Evolutionary conservation across 2,329 filamentous ascomycete genomes (phyloP).

Genomic region (Aspergillus ruber): DNA sequence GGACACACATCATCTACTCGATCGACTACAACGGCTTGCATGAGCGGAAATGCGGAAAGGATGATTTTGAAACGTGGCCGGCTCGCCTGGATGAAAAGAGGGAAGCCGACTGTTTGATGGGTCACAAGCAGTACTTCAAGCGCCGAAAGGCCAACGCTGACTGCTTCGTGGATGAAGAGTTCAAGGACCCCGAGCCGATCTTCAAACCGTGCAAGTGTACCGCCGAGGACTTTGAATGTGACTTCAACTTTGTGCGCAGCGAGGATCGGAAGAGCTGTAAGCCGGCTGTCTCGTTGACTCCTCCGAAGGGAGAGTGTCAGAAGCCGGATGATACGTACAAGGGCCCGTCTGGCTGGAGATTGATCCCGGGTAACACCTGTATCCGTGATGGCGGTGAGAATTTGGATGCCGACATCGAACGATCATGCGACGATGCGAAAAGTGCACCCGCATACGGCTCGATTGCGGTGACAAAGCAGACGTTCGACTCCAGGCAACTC

Average conservation of each 20-base stretch:
- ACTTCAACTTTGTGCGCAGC: conserved; percentile 76
- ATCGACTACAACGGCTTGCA: conserved; percentile 80
- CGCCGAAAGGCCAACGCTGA: conserved; percentile 81
- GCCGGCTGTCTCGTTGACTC: conserved; percentile 53
- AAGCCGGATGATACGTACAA: conserved; percentile 66
- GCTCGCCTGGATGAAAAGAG: conserved; percentile 75
- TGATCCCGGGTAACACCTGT: conserved; percentile 80
- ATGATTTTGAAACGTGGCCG: conserved; percentile 75
- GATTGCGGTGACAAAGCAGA: conserved; percentile 54
- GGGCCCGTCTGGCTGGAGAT: conserved; percentile 82
- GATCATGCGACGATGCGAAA: conserved; percentile 64
- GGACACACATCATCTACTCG: conserved; percentile 59
- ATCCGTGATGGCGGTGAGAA: conserved; percentile 54
- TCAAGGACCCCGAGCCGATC: conserved; percentile 67
- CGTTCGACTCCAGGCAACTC: conserved; percentile 57
- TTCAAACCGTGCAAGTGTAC: conserved; percentile 75
- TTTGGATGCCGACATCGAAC: conserved; percentile 67
- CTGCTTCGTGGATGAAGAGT: conserved; percentile 82
- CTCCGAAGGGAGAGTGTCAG: conserved; percentile 69
- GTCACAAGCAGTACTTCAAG: conserved; percentile 80
- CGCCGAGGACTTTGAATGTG: conserved; percentile 85
- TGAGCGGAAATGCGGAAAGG: conserved; percentile 67
- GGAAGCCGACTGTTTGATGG: conserved; percentile 86
- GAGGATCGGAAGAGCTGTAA: conserved; percentile 64
- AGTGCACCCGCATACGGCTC: conserved; percentile 55